Evolutionary conservation across 139 green algal genomes (phyloP).

Genomic region (Chlamydomonas incerta): DNA sequence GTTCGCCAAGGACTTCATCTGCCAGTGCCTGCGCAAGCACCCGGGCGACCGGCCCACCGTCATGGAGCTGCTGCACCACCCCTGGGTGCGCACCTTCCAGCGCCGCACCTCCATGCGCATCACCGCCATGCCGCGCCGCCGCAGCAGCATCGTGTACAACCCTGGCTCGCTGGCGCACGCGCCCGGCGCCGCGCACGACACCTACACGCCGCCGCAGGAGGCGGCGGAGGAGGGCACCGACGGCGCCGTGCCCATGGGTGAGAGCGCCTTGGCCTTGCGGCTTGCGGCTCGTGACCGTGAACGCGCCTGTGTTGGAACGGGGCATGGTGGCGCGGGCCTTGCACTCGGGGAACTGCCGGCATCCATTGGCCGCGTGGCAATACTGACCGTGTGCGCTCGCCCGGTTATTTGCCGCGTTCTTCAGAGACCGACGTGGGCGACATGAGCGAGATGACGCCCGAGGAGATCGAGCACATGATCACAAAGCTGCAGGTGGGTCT

Average conservation of each 20-base stretch:
- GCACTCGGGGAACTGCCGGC: no score
- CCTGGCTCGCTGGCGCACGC: conserved; percentile 6
- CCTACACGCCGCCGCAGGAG: conserved; percentile 39
- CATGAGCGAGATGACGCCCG: conserved; percentile 48
- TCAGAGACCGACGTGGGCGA: conserved; percentile 36
- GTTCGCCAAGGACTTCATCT: conserved; percentile 63
- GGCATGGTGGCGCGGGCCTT: no score
- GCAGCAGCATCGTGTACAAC: conserved; percentile 50
- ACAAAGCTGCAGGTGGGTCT: conserved; percentile 45
- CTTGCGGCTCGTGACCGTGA: no score
- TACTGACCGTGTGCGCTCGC: no score
- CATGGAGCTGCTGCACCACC: conserved; percentile 75
- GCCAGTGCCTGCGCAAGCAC: conserved; percentile 71
- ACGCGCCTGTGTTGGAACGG: no score
- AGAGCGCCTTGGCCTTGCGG: no score
- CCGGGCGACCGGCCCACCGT: conserved; percentile 63
- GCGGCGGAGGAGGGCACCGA: conserved; percentile 14
- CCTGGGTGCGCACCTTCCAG: conserved; percentile 65
- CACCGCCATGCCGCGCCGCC: conserved; percentile 28
- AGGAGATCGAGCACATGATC: conserved; percentile 56
- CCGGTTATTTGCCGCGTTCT: no score
- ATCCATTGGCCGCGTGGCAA: no score
- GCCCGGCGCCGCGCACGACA: not conserved
- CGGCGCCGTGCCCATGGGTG: not conserved
- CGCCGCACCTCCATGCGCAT: conserved; percentile 45